These are phyloP conservation scores for Citrus medica DNA, from an alignment of 345 rosid species.

Conservation along the genomic window DNA sequence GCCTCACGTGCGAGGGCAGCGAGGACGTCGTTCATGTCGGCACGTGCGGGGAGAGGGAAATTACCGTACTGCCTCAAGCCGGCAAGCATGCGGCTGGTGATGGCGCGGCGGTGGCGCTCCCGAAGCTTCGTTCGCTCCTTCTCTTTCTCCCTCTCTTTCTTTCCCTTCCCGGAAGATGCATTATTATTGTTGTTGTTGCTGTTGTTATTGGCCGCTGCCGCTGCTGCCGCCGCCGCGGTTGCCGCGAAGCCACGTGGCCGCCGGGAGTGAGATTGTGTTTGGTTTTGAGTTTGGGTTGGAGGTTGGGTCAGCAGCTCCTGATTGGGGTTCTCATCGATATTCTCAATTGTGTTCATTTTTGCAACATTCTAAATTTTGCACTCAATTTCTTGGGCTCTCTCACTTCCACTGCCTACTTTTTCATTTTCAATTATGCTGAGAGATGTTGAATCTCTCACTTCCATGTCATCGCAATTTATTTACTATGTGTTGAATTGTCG, in stretches of 20 bases:
- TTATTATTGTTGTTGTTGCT: conserved; percentile 3
- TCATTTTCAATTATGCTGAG: too few relatives aligned
- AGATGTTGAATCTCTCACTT: too few relatives aligned
- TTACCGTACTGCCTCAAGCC: conserved; percentile 92
- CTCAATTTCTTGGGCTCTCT: background rate
- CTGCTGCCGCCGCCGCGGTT: conserved; percentile 41
- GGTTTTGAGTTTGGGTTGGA: conserved; percentile 17
- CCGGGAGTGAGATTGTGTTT: conserved; percentile 34
- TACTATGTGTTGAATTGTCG: too few relatives aligned
- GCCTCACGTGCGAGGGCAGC: conserved; percentile 98
- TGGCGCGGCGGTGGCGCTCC: conserved; percentile 94
- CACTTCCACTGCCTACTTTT: too few relatives aligned
- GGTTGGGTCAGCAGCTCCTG: conserved; percentile 10
- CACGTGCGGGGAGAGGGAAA: conserved; percentile 96
- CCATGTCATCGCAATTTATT: too few relatives aligned
- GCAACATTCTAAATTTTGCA: background rate
- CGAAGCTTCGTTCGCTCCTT: conserved; percentile 95
- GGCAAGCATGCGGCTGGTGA: conserved; percentile 94
- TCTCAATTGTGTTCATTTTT: conserved; percentile 8
- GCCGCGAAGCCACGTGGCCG: conserved; percentile 83
- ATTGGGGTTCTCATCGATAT: conserved; percentile 8
- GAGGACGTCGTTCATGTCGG: conserved; percentile 98
- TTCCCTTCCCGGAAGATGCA: conserved; percentile 47
- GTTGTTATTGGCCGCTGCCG: too few relatives aligned
- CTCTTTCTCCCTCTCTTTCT: conserved; percentile 90